These are phyloP conservation scores for Venturiaceae sp. DNA, from an alignment of 2,329 filamentous ascomycete genomes.

Conservation along the genomic window DNA sequence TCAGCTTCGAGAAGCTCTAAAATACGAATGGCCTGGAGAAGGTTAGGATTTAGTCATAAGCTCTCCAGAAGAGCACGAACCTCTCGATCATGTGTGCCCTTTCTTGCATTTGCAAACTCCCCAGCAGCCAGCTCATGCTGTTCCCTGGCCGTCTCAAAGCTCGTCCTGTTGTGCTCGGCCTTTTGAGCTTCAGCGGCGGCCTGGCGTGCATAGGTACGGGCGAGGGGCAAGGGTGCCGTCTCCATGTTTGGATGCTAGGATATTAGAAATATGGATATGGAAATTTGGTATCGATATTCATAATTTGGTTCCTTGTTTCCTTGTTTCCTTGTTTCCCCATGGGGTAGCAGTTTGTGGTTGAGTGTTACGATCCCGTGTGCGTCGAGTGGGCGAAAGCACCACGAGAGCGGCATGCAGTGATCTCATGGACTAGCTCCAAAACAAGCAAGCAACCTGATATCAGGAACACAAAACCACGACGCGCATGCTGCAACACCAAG, in stretches of 20 bases:
- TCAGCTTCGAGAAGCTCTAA: constrained; percentile 79
- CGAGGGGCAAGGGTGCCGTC: constrained; percentile 59
- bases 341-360: constrained; percentile 7
- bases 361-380: not conserved
- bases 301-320: not conserved
- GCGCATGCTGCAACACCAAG: too few relatives aligned
- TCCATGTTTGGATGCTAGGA: constrained; percentile 45
- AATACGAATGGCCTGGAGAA: constrained; percentile 68
- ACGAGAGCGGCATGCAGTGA: not conserved
- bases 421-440: too few relatives aligned
- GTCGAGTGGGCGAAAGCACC: not conserved
- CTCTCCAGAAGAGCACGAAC: constrained; percentile 20
- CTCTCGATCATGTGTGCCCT: constrained; percentile 54
- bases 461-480: too few relatives aligned
- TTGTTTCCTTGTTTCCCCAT: constrained; percentile 13
- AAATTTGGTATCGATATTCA: not conserved
- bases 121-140: constrained; percentile 83
- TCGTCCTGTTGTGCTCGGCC: constrained; percentile 50
- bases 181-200: constrained; percentile 63
- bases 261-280: not conserved
- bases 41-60: constrained; percentile 15
- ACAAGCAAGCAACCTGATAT: too few relatives aligned
- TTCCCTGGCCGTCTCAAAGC: constrained; percentile 73
- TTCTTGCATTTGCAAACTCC: constrained; percentile 79
- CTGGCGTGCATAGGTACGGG: constrained; percentile 80